Conservation (phyloP, 2,329 filamentous ascomycete species). For the Didymella lethalis region DNA sequence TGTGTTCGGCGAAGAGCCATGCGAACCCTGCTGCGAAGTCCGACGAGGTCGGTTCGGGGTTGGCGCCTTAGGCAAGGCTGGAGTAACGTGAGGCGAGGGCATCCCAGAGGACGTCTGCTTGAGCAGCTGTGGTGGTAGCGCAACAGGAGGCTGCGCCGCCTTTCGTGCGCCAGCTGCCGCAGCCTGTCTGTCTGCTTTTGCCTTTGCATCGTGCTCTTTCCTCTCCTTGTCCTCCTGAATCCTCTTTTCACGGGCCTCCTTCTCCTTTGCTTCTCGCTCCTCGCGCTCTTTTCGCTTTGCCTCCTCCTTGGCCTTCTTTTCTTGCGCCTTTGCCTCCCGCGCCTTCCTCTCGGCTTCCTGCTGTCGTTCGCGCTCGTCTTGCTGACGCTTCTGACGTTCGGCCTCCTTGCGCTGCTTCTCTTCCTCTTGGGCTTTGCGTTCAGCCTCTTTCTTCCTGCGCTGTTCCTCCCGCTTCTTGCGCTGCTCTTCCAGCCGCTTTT, state of each 20-base stretch:
- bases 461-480: constrained; percentile 86
- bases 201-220: constrained; percentile 67
- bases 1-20: constrained; percentile 72
- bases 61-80: constrained; percentile 80
- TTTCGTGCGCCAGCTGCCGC: constrained; percentile 40
- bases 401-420: constrained; percentile 84
- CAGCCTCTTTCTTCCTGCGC: constrained; percentile 87
- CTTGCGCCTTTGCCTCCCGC: constrained; percentile 78
- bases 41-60: constrained; percentile 81
- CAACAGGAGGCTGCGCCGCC: constrained; percentile 55
- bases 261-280: constrained; percentile 69
- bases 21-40: constrained; percentile 78
- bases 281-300: constrained; percentile 80
- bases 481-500: constrained; percentile 81
- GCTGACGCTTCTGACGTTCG: constrained; percentile 78
- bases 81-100: constrained; percentile 84
- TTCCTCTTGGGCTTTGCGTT: constrained; percentile 89
- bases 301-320: constrained; percentile 78
- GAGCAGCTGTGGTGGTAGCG: constrained; percentile 62
- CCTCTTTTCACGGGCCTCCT: constrained; percentile 75
- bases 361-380: constrained; percentile 86
- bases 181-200: constrained; percentile 51
- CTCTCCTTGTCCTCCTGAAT: constrained; percentile 64
- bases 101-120: constrained; percentile 63
- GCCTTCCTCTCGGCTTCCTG: constrained; percentile 85